phyloP scores from a whole-genome alignment of 2,329 filamentous ascomycete species.

The Phialophora chinensis region DNA sequence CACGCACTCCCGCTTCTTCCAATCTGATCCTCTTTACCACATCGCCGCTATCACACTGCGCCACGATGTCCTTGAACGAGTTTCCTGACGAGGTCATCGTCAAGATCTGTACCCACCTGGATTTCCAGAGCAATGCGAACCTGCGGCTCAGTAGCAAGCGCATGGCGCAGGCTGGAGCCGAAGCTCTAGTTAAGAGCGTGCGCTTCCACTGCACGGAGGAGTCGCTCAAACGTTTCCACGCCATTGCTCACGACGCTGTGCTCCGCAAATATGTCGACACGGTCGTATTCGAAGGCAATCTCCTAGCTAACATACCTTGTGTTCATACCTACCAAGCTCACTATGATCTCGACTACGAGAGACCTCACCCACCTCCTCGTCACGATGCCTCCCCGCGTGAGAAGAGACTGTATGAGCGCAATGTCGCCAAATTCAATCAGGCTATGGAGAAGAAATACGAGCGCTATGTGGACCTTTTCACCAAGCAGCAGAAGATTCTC shows the following conservation, averaged over 20 bases:
- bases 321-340: constrained; percentile 37
- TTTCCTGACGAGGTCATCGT: constrained; percentile 38
- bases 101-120: constrained; percentile 33
- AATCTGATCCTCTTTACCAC: not conserved
- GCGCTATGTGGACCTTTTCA: constrained; percentile 30
- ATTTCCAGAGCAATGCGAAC: constrained; percentile 30
- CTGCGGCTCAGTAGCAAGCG: constrained; percentile 31
- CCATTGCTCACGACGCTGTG: constrained; percentile 31
- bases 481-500: constrained; percentile 35
- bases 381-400: constrained; percentile 30
- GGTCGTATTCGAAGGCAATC: constrained; percentile 37
- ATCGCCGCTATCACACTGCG: constrained; percentile 9
- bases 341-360: constrained; percentile 34
- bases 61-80: constrained; percentile 28
- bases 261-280: constrained; percentile 36
- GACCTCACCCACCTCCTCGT: constrained; percentile 26
- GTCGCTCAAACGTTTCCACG: constrained; percentile 36
- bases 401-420: constrained; percentile 37
- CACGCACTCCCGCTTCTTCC: constrained; percentile 6
- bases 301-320: constrained; percentile 35
- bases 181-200: constrained; percentile 35
- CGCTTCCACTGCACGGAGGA: constrained; percentile 36
- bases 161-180: constrained; percentile 36
- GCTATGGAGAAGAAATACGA: constrained; percentile 34
- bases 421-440: constrained; percentile 34